A percentile compares a stretch with the other conserved stretches of the same genome.
These are phyloP conservation scores for Sugiyamaella chiloensis DNA, from an alignment of 805 yeast genomes.

Conservation along the genomic window DNA sequence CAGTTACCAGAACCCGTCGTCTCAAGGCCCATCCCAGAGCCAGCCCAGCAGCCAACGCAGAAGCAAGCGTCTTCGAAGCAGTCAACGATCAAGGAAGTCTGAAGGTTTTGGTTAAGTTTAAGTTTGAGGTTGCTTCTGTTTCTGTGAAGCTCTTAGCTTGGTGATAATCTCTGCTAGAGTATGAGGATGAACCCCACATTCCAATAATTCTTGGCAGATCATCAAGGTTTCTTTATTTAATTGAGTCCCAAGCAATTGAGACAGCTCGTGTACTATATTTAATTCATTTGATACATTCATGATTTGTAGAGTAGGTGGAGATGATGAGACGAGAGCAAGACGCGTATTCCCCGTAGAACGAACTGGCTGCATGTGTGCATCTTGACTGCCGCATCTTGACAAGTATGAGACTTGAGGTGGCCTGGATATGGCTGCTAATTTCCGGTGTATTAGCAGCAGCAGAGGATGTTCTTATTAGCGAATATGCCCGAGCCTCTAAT, in stretches of 20 bases:
- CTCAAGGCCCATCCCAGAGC: too few relatives aligned
- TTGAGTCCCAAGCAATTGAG: slow-evolving; percentile 32
- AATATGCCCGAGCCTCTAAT: slow-evolving; percentile 39
- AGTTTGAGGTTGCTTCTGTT: too few relatives aligned
- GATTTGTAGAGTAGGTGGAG: too few relatives aligned
- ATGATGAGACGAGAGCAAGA: too few relatives aligned
- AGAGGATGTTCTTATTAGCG: slow-evolving; percentile 12
- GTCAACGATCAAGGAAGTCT: neutral
- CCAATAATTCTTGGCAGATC: slow-evolving; percentile 26
- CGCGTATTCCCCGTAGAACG: too few relatives aligned
- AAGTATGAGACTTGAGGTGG: neutral
- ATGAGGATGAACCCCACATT: slow-evolving; percentile 34
- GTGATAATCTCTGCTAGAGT: slow-evolving; percentile 25
- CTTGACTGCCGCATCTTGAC: neutral
- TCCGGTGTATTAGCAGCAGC: neutral
- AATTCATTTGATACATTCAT: neutral
- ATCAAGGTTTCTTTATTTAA: slow-evolving; percentile 27
- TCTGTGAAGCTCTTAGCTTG: too few relatives aligned
- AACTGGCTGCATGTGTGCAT: too few relatives aligned
- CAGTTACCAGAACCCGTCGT: too few relatives aligned
- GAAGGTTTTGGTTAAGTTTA: slow-evolving; percentile 12
- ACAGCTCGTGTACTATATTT: slow-evolving; percentile 26
- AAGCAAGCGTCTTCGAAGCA: neutral
- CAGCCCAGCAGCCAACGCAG: neutral
- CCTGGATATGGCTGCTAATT: neutral